Percentiles rank a stretch among this genome's conserved stretches.
Conservation (phyloP, 768 basidiomycete species). For the Psilocybe cyanescens region DNA sequence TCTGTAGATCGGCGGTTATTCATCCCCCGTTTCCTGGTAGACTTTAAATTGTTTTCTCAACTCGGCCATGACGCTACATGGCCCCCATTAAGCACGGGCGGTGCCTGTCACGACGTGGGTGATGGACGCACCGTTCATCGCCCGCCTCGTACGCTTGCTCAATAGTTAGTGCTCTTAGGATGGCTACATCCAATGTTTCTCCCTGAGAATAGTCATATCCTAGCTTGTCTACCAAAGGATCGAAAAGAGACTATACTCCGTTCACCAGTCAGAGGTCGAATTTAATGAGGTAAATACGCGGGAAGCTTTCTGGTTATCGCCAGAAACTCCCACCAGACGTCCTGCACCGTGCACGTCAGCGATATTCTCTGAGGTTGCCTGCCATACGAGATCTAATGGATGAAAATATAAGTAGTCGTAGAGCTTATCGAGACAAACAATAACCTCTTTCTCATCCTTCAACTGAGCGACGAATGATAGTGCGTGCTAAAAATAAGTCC, state of each 20-base stretch:
- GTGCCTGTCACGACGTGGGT: no score
- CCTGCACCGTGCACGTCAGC: constrained; percentile 41
- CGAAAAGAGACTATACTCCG: constrained; percentile 56
- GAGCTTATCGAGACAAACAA: no score
- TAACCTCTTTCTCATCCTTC: no score
- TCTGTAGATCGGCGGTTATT: constrained; percentile 84
- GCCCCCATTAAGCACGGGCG: no score
- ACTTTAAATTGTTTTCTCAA: constrained; percentile 70
- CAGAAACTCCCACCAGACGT: constrained; percentile 85
- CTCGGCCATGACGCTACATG: constrained; percentile 70
- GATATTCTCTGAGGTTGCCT: constrained; percentile 64
- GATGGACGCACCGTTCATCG: constrained; percentile 18
- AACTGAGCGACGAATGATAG: no score
- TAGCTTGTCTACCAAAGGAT: constrained; percentile 76
- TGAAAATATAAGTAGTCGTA: no score
- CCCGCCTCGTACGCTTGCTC: constrained; percentile 41
- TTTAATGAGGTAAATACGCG: constrained; percentile 37
- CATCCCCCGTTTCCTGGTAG: constrained; percentile 73
- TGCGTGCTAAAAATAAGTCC: no score
- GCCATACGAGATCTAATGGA: constrained; percentile 77
- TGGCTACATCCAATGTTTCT: constrained; percentile 70
- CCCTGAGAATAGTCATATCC: constrained; percentile 73
- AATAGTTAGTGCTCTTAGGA: constrained; percentile 79
- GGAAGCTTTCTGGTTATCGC: constrained; percentile 52
- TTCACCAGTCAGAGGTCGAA: background rate